Base-by-base conservation (phyloP, 805 yeast genomes). In the Candida incommunis region DNA sequence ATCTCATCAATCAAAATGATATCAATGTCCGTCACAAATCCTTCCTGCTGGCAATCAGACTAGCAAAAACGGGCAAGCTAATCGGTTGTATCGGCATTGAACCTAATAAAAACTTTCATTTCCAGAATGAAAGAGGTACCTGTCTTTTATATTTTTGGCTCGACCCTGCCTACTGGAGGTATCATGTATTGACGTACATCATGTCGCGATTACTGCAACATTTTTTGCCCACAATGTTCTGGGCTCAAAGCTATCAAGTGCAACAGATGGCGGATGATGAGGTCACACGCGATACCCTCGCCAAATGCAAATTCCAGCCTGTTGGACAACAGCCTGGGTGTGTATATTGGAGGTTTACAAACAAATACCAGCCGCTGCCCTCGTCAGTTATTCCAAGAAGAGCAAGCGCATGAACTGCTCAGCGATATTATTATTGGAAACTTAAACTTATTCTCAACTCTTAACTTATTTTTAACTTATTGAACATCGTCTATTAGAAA, bases 391-490 rank as follows among this genome's bases (percentile, higher is more conserved):
- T 16, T 11, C 37, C 37, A 5, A 7, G 37, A 18, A 9, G 37
- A 31, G 37, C 37, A 13, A 31, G 37, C 20, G 37, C 37, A 11
- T 31, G 37, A 31, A 31, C 20, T 11, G 13, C 37, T 31, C 20
- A 5, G 4, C 37, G 11, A 16, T 9, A 25, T 7, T 25, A 13
- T 25, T 25, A 25, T 25, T 13, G 27, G 13, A 9, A 25, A 7
- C 27, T 9, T 25, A 9, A 25, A 25, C 27, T 25, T 13, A 25
- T 25, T 25, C 11, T 31, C 27, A 9, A 7, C 27, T 13, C 13
- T 25, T 9, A 25, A 13, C 7, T 31, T 46, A 45, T 24, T 16
- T 51, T 18, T 50, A 42, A 27, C 3, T 5, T 22, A 41, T 4
- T 9, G 7, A 7, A 9, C 27, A 9, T 9, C 13, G 7, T 13